Percentiles rank a stretch among this genome's conserved stretches.
Evolutionary conservation across 768 basidiomycete genomes (phyloP).

Genomic region (Cantharellus anzutake): DNA sequence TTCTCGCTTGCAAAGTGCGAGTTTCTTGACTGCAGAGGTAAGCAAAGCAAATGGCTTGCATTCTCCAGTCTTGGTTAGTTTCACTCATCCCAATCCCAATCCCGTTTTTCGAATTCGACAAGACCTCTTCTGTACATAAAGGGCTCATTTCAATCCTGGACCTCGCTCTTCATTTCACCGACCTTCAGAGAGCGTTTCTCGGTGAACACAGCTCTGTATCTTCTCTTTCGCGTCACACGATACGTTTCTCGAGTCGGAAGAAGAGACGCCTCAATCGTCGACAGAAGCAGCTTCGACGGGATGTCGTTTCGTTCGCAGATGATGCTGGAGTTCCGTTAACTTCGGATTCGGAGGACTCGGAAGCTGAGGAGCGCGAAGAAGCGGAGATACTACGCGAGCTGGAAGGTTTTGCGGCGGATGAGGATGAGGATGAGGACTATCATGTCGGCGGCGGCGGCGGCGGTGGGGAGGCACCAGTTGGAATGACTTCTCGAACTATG

Average conservation of each 20-base stretch:
- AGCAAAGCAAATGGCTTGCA: slow-evolving; percentile 6
- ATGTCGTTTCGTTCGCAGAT: neutral
- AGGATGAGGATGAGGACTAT: neutral
- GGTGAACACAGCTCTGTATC: neutral
- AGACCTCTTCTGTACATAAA: slow-evolving; percentile 42
- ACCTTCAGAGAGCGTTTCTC: slow-evolving; percentile 20
- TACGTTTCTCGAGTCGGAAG: neutral
- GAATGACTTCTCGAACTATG: neutral
- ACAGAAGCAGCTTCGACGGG: neutral
- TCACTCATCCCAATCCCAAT: no score
- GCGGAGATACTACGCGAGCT: neutral
- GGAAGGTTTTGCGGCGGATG: neutral
- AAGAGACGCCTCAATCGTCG: neutral
- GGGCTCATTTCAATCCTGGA: slow-evolving; percentile 54
- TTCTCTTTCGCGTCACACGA: neutral
- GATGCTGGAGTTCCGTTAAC: neutral
- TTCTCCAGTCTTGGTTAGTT: no score
- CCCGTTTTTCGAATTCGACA: no score
- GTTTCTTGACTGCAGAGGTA: slow-evolving; percentile 46
- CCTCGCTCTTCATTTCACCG: slow-evolving; percentile 51
- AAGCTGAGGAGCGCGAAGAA: neutral
- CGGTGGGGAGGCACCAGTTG: neutral
- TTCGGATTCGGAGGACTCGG: neutral
- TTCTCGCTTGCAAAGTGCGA: slow-evolving; percentile 37
- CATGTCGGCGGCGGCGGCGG: neutral